Conservation (phyloP, 768 basidiomycete genomes). For the Suillus luteus region DNA sequence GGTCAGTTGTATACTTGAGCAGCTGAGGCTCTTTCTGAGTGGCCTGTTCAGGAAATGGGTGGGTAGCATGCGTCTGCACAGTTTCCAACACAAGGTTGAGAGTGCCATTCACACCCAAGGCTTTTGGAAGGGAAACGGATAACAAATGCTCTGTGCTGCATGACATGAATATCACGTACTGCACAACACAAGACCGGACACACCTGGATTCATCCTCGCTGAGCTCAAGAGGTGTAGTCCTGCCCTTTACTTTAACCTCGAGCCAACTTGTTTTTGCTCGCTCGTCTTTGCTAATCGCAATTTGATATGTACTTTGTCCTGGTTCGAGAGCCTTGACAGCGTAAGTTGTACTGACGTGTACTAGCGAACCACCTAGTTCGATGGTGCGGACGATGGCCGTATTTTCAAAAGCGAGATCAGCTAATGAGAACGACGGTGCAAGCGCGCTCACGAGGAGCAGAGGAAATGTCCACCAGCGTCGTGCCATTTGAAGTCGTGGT, state of each 20-base stretch:
- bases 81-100: constrained; percentile 79
- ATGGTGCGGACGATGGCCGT: constrained; percentile 86
- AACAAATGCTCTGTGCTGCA: constrained; percentile 51
- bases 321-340: constrained; percentile 73
- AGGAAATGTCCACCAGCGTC: constrained; percentile 47
- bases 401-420: constrained; percentile 73
- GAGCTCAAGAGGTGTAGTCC: constrained; percentile 52
- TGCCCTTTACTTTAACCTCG: constrained; percentile 80
- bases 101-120: constrained; percentile 59
- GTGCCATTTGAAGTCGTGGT: constrained; percentile 44
- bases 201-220: constrained; percentile 54
- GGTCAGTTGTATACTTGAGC: constrained; percentile 72
- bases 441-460: constrained; percentile 47
- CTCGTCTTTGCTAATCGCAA: constrained; percentile 67
- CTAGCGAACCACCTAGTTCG: constrained; percentile 87
- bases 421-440: constrained; percentile 40
- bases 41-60: constrained; percentile 73
- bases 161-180: constrained; percentile 29
- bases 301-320: constrained; percentile 61
- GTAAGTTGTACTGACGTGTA: constrained; percentile 88
- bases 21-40: constrained; percentile 77
- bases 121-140: constrained; percentile 62
- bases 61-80: constrained; percentile 75
- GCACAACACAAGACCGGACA: constrained; percentile 29
- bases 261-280: constrained; percentile 72